These are phyloP conservation scores for Candida sp. DNA, from an alignment of 1,139 yeast species.

Conservation along the genomic window DNA sequence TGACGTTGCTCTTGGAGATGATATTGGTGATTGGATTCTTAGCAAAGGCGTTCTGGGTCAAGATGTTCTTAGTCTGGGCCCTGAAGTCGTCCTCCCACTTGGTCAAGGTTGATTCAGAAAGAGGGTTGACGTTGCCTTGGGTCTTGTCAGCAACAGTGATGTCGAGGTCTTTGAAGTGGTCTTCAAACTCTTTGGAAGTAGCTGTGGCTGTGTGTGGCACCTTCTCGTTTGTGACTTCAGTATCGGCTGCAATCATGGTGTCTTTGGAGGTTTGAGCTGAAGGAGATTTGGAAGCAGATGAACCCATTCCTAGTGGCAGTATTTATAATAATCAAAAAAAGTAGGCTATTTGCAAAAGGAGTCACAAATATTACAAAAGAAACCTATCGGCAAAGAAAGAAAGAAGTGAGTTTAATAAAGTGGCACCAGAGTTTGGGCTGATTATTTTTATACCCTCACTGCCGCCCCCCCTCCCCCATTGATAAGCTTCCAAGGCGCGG, in stretches of 20 bases:
- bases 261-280: not conserved
- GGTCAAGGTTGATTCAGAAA: conserved; percentile 34
- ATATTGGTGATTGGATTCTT: conserved; percentile 51
- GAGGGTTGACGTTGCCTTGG: conserved; percentile 20
- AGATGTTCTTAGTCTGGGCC: conserved; percentile 56
- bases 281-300: not conserved
- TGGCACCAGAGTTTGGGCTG: not conserved
- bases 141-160: not conserved
- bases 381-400: not conserved
- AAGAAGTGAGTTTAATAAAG: not conserved
- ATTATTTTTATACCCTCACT: not conserved
- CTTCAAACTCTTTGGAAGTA: conserved; percentile 6
- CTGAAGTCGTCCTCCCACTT: conserved; percentile 56
- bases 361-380: not conserved
- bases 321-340: not conserved
- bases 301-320: not conserved
- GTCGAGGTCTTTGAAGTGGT: conserved; percentile 11
- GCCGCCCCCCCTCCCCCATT: not conserved
- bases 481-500: not conserved
- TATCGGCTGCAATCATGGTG: not conserved
- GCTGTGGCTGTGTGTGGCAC: not conserved
- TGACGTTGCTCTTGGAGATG: conserved; percentile 32
- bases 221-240: conserved; percentile 2
- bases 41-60: conserved; percentile 64
- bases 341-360: not conserved